Conservation (phyloP, 2,329 filamentous ascomycete genomes). For the Nannizzia gypsea region DNA sequence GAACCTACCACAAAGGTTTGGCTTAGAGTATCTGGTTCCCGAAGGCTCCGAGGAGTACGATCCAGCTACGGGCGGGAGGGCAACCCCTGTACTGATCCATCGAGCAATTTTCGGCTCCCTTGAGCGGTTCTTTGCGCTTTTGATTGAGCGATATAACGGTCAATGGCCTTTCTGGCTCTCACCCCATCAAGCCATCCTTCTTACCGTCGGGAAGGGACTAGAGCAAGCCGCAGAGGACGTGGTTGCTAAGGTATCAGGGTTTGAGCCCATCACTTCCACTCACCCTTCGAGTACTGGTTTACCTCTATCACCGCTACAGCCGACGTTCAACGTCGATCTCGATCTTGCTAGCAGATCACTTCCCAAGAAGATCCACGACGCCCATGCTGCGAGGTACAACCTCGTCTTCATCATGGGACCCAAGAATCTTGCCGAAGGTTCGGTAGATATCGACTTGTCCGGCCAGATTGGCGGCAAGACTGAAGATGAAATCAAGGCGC, state of each 20-base stretch:
- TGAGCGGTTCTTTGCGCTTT: constrained; percentile 70
- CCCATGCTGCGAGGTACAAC: constrained; percentile 60
- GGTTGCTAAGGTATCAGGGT: constrained; percentile 39
- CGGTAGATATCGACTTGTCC: constrained; percentile 37
- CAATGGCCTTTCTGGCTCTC: constrained; percentile 83
- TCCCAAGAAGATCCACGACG: constrained; percentile 58
- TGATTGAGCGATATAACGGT: constrained; percentile 73
- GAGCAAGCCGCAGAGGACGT: constrained; percentile 40
- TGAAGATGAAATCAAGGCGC: constrained; percentile 19
- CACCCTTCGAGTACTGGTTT: constrained; percentile 9
- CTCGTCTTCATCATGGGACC: constrained; percentile 62
- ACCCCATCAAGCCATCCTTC: constrained; percentile 61
- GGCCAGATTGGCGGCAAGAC: constrained; percentile 34
- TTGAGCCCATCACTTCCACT: constrained; percentile 9
- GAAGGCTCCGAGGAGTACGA: constrained; percentile 33
- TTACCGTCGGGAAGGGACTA: constrained; percentile 52
- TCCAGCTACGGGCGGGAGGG: constrained; percentile 41
- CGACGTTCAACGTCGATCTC: constrained; percentile 57
- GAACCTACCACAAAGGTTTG: constrained; percentile 73
- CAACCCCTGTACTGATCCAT: constrained; percentile 69
- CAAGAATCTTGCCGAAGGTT: constrained; percentile 46
- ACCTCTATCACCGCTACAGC: constrained; percentile 39
- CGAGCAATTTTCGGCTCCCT: constrained; percentile 74
- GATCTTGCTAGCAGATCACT: constrained; percentile 53
- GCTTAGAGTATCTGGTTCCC: constrained; percentile 55